Conservation (phyloP, 164 flowering plant genomes). For the Aristolochia contorta region DNA sequence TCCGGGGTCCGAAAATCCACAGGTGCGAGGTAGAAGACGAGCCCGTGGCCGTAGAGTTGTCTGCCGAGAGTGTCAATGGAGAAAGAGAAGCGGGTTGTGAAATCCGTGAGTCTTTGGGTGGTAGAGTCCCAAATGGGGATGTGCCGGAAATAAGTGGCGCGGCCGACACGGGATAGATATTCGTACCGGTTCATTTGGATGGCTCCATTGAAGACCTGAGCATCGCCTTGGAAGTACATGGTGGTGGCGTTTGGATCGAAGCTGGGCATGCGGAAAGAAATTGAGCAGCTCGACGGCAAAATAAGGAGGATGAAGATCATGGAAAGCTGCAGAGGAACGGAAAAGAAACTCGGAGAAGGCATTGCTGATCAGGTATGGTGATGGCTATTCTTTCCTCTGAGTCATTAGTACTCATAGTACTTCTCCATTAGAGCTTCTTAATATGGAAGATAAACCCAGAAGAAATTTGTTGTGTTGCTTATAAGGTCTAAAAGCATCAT, state of each 20-base stretch:
- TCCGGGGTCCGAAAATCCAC: slow-evolving; percentile 15
- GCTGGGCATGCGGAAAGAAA: slow-evolving; percentile 19
- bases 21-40: slow-evolving; percentile 44
- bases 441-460: too few relatives aligned
- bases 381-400: too few relatives aligned
- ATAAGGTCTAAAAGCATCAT: too few relatives aligned
- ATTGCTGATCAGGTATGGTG: too few relatives aligned
- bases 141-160: slow-evolving; percentile 17
- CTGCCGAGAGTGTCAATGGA: slow-evolving; percentile 11
- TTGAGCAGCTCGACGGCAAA: background rate
- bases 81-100: slow-evolving; percentile 39
- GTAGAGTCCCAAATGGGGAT: slow-evolving; percentile 30
- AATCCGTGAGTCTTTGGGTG: slow-evolving; percentile 25
- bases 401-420: too few relatives aligned
- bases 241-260: slow-evolving; percentile 3
- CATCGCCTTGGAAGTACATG: slow-evolving; percentile 12
- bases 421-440: too few relatives aligned
- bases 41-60: slow-evolving; percentile 23
- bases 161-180: slow-evolving; percentile 14
- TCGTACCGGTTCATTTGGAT: slow-evolving; percentile 12
- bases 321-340: background rate
- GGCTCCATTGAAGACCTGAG: slow-evolving; percentile 2
- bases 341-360: background rate
- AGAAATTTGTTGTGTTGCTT: too few relatives aligned
- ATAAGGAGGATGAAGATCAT: slow-evolving; percentile 2